Evolutionary conservation across 441 rosid species (phyloP).

Genomic region (Arabidopsis lyrata): DNA sequence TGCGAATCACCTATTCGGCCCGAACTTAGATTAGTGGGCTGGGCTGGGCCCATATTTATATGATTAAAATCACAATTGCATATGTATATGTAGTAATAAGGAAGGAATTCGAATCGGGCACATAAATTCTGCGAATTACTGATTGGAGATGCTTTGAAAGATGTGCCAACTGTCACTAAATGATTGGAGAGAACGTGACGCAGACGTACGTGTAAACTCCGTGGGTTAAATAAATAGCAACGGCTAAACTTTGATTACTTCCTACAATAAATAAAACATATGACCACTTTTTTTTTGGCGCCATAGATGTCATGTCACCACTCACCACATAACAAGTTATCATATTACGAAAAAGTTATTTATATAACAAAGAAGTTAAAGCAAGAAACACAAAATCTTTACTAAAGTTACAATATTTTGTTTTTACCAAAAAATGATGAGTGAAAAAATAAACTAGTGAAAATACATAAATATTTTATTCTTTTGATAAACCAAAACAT

Average conservation of each 20-base stretch:
- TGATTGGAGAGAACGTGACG: constrained; percentile 28
- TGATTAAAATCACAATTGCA: no score
- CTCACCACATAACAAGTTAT: no score
- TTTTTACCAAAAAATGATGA: no score
- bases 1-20: neutral
- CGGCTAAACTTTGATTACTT: neutral
- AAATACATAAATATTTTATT: no score
- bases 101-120: neutral
- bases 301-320: neutral
- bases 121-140: neutral
- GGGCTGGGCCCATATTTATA: neutral
- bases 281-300: neutral
- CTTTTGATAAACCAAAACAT: no score
- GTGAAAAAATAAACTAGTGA: no score
- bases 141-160: constrained; percentile 24
- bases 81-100: no score
- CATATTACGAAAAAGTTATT: no score
- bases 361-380: no score
- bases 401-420: no score
- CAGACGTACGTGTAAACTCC: constrained; percentile 3
- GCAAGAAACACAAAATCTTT: no score
- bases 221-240: neutral
- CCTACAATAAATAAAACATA: neutral
- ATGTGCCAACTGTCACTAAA: constrained; percentile 20
- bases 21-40: neutral